Evolutionary conservation across 192 early-diverging fungal genomes (phyloP).

Genomic region (Umbelopsis sp.): DNA sequence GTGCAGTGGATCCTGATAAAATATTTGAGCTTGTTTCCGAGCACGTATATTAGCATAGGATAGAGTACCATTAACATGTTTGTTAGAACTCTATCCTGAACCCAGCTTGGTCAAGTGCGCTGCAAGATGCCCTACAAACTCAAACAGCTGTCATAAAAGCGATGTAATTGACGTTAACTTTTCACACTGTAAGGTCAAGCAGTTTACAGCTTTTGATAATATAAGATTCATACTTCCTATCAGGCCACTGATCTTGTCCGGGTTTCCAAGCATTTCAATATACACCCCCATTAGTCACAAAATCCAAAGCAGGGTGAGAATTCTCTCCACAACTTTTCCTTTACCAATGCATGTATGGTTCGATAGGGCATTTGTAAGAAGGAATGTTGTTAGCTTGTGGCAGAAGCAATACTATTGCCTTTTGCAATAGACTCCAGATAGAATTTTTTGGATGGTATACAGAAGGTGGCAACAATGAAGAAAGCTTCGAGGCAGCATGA

Average conservation of each 20-base stretch:
- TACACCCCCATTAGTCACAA: too few relatives aligned
- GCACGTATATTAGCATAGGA: conserved; percentile 19
- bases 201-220: conserved; percentile 32
- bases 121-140: conserved; percentile 30
- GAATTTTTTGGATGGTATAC: conserved; percentile 35
- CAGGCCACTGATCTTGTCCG: conserved; percentile 19
- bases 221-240: conserved; percentile 28
- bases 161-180: conserved; percentile 30
- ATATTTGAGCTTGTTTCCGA: neutral
- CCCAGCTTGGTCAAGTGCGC: conserved; percentile 16
- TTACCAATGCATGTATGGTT: conserved; percentile 26
- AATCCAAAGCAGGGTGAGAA: too few relatives aligned
- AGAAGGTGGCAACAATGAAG: neutral
- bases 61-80: conserved; percentile 27
- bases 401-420: conserved; percentile 19
- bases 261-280: conserved; percentile 15
- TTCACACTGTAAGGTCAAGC: conserved; percentile 27
- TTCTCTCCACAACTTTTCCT: conserved; percentile 8
- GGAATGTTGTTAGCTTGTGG: conserved; percentile 26
- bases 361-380: conserved; percentile 26
- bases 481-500: neutral
- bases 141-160: conserved; percentile 36
- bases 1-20: neutral
- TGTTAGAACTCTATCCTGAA: conserved; percentile 24
- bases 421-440: conserved; percentile 5